Base-by-base conservation (phyloP, 768 basidiomycete species). In the Boletus fagicola region DNA sequence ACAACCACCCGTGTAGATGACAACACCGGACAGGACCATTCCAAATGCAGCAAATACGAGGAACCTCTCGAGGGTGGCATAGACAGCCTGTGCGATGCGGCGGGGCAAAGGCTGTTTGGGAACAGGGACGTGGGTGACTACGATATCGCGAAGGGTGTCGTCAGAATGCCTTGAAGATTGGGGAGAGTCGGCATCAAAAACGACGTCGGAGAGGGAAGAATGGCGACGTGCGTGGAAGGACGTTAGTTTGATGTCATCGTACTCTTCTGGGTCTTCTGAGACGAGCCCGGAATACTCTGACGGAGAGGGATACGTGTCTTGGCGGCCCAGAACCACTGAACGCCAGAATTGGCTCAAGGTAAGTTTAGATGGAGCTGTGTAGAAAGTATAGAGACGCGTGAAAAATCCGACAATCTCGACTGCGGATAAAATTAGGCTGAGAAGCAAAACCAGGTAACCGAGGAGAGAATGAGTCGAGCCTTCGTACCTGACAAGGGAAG, bases 1-100 rank as follows among this genome's bases (percentile, higher is more conserved):
- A 74, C 94, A 96, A 49, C 90, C 88, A 15, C 94, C 95, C 1
- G 91, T 88, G 70, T 96, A 98, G 9, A 86, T 77, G 12, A 87
- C 83, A 33, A 93, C 78, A 0, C 95, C 95, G 1, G 82, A 79
- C 28, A 92, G 60, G 15, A 86, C 58, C 65, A 86, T 80, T 28
- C 76, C 80, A 50, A 88, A 87, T 4, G 82, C 95, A 15, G 87
- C 84, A 49, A 93, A 74, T 15, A 97, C 80, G 11, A 94, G 78
- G 12, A 67, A 64, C 38, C 88, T 76, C 68, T 94, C 88, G 15
- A 81, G 53, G 5, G 81, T 77, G 3, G 78, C 78, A 54, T 87
- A 88, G 3, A 69, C 70, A 8, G 63, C 72, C n/a, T 72, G 72
- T 20, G 79, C 79, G n/a, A 85, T 65, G 40, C 78, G 78, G 31